phyloP scores from a whole-genome alignment of 495 filamentous ascomycete genomes.

The Aspergillus sclerotiicarbonarius region DNA sequence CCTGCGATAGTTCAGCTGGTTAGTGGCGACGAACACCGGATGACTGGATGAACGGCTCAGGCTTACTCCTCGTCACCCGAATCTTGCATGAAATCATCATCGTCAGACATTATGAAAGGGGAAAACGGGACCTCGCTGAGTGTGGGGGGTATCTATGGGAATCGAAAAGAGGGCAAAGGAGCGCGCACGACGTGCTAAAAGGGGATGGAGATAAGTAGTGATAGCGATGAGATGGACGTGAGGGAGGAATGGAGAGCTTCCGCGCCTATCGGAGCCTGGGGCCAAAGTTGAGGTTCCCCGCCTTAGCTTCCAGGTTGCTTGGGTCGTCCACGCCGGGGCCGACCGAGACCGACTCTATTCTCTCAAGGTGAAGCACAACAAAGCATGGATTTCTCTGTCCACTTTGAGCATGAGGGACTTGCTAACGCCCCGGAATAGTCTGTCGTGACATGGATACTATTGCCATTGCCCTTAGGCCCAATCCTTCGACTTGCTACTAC shows the following conservation, averaged over 20 bases:
- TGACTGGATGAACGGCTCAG: neutral
- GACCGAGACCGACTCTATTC: neutral
- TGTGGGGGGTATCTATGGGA: neutral
- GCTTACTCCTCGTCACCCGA: slow-evolving; percentile 80
- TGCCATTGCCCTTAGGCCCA: too few relatives aligned
- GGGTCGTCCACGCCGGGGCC: neutral
- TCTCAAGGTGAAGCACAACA: neutral
- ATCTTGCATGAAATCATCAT: slow-evolving; percentile 98
- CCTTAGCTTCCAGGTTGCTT: slow-evolving; percentile 1
- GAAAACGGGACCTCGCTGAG: neutral
- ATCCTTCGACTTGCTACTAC: too few relatives aligned
- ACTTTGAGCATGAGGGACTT: too few relatives aligned
- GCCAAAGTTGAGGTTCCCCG: slow-evolving; percentile 11
- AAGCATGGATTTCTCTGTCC: too few relatives aligned
- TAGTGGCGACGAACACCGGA: slow-evolving; percentile 1
- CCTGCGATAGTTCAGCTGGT: slow-evolving; percentile 37
- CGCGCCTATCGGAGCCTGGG: slow-evolving; percentile 22
- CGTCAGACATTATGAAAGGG: slow-evolving; percentile 76
- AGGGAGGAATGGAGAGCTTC: slow-evolving; percentile 10
- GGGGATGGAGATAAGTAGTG: neutral
- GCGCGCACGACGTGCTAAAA: neutral
- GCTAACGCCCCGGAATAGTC: too few relatives aligned
- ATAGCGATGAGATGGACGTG: neutral
- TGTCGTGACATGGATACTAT: too few relatives aligned
- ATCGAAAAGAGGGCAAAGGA: neutral